Conservation (phyloP, 176 grass and related monocot species). For the Zea luxurians region DNA sequence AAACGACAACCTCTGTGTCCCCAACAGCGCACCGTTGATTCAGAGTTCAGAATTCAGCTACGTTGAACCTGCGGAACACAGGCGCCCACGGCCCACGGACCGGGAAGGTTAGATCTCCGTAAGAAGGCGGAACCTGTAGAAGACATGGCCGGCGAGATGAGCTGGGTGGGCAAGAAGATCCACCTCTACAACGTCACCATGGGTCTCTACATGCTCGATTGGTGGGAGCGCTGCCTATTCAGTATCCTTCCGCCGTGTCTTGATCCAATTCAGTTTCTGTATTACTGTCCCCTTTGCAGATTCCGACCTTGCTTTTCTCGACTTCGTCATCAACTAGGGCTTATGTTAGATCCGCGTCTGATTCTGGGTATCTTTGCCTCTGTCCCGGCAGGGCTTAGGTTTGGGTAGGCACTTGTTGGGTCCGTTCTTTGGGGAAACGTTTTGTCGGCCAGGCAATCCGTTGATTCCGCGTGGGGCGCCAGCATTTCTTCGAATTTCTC, state of each 20-base stretch:
- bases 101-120: not conserved
- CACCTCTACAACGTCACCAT: constrained; percentile 66
- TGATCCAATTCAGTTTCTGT: not conserved
- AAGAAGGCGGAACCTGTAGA: not conserved
- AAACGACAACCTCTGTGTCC: not conserved
- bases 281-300: not conserved
- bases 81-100: not conserved
- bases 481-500: not conserved
- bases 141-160: constrained; percentile 43
- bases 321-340: not conserved
- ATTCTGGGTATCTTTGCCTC: not conserved
- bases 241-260: constrained; percentile 44
- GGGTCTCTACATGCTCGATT: constrained; percentile 68
- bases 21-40: not conserved
- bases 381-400: not conserved
- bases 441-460: not conserved
- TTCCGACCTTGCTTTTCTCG: not conserved
- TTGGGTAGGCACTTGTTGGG: too few relatives aligned
- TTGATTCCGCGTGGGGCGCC: not conserved
- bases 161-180: constrained; percentile 52
- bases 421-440: not conserved
- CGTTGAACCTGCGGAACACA: not conserved
- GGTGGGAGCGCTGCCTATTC: constrained; percentile 65
- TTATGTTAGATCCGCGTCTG: not conserved
- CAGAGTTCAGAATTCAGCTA: not conserved